Evolutionary conservation across 2,329 filamentous ascomycete species (phyloP).

Genomic region (Phaeosphaeriaceae sp.): DNA sequence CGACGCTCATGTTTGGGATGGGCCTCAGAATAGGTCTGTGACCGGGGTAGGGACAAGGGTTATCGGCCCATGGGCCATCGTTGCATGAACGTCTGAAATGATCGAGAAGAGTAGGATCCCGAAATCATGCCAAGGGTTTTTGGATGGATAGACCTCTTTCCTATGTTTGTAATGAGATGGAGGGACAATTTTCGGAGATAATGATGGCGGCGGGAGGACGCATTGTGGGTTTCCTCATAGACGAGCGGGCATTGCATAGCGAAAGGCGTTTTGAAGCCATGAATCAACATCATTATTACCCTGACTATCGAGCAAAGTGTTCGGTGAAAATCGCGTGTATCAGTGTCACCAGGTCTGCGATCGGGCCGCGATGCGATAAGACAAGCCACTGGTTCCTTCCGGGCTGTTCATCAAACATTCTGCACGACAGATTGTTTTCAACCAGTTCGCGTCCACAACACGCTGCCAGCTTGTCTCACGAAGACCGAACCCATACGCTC

Average conservation of each 20-base stretch:
- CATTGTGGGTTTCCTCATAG: neutral
- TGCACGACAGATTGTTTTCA: neutral
- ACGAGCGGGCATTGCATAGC: conserved; percentile 5
- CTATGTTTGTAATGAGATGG: neutral
- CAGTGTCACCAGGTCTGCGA: neutral
- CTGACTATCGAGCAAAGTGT: neutral
- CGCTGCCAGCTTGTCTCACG: neutral
- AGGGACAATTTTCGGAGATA: conserved; percentile 5
- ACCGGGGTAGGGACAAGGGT: conserved; percentile 19
- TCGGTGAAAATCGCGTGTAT: neutral
- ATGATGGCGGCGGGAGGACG: neutral
- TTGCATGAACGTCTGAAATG: conserved; percentile 44
- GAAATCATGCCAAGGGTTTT: conserved; percentile 18
- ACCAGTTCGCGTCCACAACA: neutral
- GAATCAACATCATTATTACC: neutral
- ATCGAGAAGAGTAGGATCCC: conserved; percentile 17
- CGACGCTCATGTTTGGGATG: conserved; percentile 13
- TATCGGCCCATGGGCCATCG: conserved; percentile 26
- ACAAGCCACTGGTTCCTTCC: conserved; percentile 1
- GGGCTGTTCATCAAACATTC: conserved; percentile 2
- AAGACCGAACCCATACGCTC: neutral
- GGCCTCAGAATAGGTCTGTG: conserved; percentile 30
- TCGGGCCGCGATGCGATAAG: neutral
- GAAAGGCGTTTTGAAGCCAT: neutral
- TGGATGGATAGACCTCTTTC: neutral